Evolutionary conservation across 2,329 filamentous ascomycete species (phyloP).

Genomic region (Geosmithia morbida): DNA sequence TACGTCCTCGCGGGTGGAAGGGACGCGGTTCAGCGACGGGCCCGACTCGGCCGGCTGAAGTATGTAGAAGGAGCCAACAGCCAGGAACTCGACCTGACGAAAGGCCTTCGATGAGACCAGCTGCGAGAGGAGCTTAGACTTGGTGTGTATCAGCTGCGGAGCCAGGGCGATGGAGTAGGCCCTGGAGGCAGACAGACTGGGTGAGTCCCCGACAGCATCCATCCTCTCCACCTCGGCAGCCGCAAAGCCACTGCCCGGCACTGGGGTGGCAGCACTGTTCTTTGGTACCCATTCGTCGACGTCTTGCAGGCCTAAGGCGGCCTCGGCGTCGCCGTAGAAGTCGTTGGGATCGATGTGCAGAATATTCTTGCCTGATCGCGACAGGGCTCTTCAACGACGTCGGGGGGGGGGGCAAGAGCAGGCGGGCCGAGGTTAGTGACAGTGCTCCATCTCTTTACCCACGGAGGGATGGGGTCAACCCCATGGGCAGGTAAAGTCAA

Average conservation of each 20-base stretch:
- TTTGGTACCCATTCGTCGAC: constrained; percentile 56
- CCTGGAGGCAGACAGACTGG: constrained; percentile 45
- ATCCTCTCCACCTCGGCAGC: constrained; percentile 19
- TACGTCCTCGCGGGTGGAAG: constrained; percentile 82
- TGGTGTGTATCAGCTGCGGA: constrained; percentile 75
- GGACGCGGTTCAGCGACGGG: constrained; percentile 51
- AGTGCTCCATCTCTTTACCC: constrained; percentile 3
- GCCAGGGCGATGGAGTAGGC: constrained; percentile 74
- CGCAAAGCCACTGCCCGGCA: constrained; percentile 8
- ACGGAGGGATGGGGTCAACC: neutral
- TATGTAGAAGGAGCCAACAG: constrained; percentile 87
- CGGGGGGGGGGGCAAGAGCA: constrained; percentile 5
- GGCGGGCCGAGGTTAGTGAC: constrained; percentile 16
- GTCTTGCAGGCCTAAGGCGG: constrained; percentile 74
- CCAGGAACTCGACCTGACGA: constrained; percentile 81
- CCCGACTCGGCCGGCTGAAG: constrained; percentile 27
- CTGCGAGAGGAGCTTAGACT: constrained; percentile 60
- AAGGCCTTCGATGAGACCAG: constrained; percentile 85
- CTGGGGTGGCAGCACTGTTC: constrained; percentile 8
- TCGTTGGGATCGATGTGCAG: constrained; percentile 79
- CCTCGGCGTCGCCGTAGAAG: constrained; percentile 79
- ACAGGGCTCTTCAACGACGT: constrained; percentile 59
- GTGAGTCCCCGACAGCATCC: constrained; percentile 1
- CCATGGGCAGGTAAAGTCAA: too few species aligned
- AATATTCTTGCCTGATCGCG: constrained; percentile 80